Conservation (phyloP, 495 filamentous ascomycete genomes). For the Aspergillus haitiensis region DNA sequence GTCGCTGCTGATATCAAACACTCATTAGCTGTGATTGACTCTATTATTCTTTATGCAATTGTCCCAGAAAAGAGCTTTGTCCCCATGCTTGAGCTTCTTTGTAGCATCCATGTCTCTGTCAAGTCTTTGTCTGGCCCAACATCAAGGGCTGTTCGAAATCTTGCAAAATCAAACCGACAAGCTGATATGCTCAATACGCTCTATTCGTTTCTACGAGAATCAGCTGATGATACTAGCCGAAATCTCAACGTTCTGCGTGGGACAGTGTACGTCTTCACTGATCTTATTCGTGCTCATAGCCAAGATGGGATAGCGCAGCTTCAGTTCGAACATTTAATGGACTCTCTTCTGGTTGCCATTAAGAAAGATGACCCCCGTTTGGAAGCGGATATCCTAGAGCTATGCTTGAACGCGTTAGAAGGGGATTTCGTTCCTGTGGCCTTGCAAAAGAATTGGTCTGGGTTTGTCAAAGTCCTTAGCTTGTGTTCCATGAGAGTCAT, state of each 20-base stretch:
- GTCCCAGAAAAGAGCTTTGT: slow-evolving; percentile 68
- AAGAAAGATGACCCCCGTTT: slow-evolving; percentile 50
- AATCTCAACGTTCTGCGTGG: slow-evolving; percentile 67
- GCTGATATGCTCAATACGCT: slow-evolving; percentile 66
- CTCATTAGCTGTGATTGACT: slow-evolving; percentile 74
- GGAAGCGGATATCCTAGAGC: slow-evolving; percentile 57
- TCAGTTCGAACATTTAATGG: slow-evolving; percentile 50
- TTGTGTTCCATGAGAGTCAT: slow-evolving; percentile 64
- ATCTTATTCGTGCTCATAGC: slow-evolving; percentile 53
- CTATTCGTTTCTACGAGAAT: slow-evolving; percentile 59
- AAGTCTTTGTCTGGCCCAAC: slow-evolving; percentile 66
- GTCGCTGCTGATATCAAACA: slow-evolving; percentile 71
- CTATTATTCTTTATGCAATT: slow-evolving; percentile 74
- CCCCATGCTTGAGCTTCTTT: slow-evolving; percentile 74
- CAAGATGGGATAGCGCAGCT: slow-evolving; percentile 63
- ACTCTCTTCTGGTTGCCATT: slow-evolving; percentile 59
- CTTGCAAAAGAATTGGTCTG: slow-evolving; percentile 38
- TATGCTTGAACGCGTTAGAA: slow-evolving; percentile 45
- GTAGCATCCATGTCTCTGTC: slow-evolving; percentile 77
- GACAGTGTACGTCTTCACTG: slow-evolving; percentile 66
- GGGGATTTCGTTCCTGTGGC: slow-evolving; percentile 37
- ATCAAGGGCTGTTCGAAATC: slow-evolving; percentile 72
- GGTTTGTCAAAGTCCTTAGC: slow-evolving; percentile 52
- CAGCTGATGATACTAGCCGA: slow-evolving; percentile 46
- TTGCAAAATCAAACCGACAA: slow-evolving; percentile 78